Evolutionary conservation across 345 rosid species (phyloP), one percentile per base, ranked within the genome.

Genomic region (Citrus inodora): DNA sequence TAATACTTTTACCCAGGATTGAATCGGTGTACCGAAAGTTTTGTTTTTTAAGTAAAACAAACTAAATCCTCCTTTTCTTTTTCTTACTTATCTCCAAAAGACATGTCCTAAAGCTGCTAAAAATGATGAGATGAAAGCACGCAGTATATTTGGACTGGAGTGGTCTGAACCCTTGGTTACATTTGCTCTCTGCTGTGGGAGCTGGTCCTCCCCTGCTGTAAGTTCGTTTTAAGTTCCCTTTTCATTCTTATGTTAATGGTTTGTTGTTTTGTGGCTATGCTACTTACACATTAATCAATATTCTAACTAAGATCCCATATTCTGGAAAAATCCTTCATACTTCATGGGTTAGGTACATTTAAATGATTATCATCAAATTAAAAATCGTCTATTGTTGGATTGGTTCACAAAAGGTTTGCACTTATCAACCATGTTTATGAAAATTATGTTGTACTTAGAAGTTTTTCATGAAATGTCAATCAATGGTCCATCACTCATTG

Each of bases 191-290:
- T 87, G 97, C 51, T 94, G 97, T 35, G 99, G 99, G 77, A 96
- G 99, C 83, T 88, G 94, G 97, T 89, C 99, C 42, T 96, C 99
- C 37, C 99, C 98, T 64, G 90, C 91, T 59, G 98, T 91, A 92
- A 87, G 98, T 88, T 85, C 4, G 0, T 48, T 62, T 74, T 6
- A 19, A 40, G 28, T 21, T 64, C n/a, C 7, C 8, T 27, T 61
- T 30, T 62, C 19, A 75, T 75, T 42, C 38, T 42, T 32, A 24
- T n/a, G 24, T 56, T 76, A 35, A 33, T 75, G 10, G 35, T 33
- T 48, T n/a, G 16, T n/a, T 48, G 2, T 65, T 63, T 28, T 11
- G 11, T 6, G 37, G 14, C 0, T 53, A 71, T 53, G 19, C 17
- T 2, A 51, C 30, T 51, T 51, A 1, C 38, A 1, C 19, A 6